These are phyloP conservation scores for Thuja plicata DNA, from an alignment of 83 land plant genomes.

Conservation along the genomic window DNA sequence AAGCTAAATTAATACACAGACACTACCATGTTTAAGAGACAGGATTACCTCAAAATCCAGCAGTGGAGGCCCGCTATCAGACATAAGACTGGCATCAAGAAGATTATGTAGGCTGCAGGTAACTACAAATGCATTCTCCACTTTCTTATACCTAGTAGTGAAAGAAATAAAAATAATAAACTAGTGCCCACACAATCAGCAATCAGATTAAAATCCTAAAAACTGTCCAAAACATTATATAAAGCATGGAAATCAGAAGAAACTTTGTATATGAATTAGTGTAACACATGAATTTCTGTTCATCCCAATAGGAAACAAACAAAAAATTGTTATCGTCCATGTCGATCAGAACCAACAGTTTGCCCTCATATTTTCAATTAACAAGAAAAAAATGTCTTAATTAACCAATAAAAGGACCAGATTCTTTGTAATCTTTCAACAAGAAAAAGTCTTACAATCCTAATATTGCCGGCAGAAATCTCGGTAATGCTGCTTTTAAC, in stretches of 20 bases:
- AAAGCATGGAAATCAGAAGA: not conserved
- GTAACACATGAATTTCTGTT: not conserved
- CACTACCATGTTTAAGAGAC: not conserved
- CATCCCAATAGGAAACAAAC: not conserved
- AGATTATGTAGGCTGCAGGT: conserved; percentile 74
- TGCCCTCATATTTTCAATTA: not conserved
- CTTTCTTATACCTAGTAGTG: conserved; percentile 68
- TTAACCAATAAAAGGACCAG: not conserved
- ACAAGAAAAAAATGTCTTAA: conserved; percentile 5
- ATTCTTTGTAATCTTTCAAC: not conserved
- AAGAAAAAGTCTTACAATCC: conserved; percentile 61
- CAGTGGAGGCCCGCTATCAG: conserved; percentile 74
- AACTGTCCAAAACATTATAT: not conserved
- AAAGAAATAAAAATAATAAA: conserved; percentile 19
- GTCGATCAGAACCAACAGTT: not conserved
- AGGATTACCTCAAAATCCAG: conserved; percentile 87
- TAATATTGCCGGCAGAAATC: conserved; percentile 78
- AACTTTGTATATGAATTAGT: not conserved
- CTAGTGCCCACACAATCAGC: not conserved
- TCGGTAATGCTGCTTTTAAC: conserved; percentile 78
- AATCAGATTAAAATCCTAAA: not conserved
- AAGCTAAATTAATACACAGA: not conserved
- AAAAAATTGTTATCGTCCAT: not conserved
- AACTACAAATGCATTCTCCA: conserved; percentile 63
- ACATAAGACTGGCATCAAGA: conserved; percentile 71